Evolutionary conservation across 805 yeast genomes (phyloP), one percentile per base, ranked within the genome.

Genomic region (Myxozyma mucilagina): DNA sequence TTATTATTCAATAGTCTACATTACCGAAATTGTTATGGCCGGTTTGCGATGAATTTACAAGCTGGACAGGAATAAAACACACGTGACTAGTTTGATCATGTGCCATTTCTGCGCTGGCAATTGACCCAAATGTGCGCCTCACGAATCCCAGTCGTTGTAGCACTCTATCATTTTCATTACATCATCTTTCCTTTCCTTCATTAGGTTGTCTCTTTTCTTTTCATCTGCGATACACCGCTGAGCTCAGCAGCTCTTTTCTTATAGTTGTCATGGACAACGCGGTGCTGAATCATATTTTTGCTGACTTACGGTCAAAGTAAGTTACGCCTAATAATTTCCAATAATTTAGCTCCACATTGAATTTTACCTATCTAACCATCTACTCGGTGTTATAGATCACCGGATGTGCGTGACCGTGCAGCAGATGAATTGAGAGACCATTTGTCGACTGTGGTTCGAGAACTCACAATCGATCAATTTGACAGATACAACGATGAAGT

Each of bases 401-500:
- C 59, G 36, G 68, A 64, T 16, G 61, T 60, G 24, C 65, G 72
- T 35, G 64, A 70, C 24, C 73, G 72, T 20, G 89, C 91, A 6
- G 93, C 96, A 0, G 76, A 78, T 20, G 94, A 89, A 67, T 78
- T 93, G 56, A 79, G 87, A 50, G 83, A 81, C 38, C 87, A 89
- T 65, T 79, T 93, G 57, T 82, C 85, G 5, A 80, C 89, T 0
- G 81, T 89, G 11, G 87, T 94, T 1, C 82, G 96, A 52, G 97
- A 92, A 69, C 79, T 87, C 20, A 85, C 94, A 0, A 80, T 89
- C 1, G 97, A 91, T 71, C 93, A 88, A 68, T 84, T 90, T 68
- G 84, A 89, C 64, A 76, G 91, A 41, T 89, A 88, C 73, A 89
- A 87, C 73, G 90, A 88, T 71, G 92, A 87, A 60, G 87, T 93